Percentiles rank a stretch among this genome's conserved stretches.
phyloP scores from a whole-genome alignment of 306 rosid genomes.

The Pyrus betulifolia region DNA sequence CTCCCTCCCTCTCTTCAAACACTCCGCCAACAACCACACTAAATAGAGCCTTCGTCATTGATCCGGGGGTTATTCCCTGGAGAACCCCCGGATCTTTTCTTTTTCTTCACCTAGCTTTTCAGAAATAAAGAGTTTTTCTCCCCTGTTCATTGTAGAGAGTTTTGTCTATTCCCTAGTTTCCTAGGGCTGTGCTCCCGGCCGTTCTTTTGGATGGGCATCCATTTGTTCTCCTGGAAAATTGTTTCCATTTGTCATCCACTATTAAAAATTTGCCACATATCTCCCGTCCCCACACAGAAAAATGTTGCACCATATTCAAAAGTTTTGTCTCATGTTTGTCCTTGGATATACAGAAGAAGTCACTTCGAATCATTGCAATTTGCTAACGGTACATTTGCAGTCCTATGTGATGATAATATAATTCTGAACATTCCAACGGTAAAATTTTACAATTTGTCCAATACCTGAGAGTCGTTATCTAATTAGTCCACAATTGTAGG shows the following conservation, averaged over 20 bases:
- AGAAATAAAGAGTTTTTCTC: background rate
- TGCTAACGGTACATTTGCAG: slow-evolving; percentile 12
- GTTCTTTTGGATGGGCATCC: background rate
- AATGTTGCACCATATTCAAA: background rate
- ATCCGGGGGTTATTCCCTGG: no score
- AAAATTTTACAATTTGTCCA: background rate
- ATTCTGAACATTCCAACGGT: slow-evolving; percentile 6
- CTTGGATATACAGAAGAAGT: background rate
- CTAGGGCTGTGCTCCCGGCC: no score
- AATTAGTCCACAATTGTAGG: background rate
- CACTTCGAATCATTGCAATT: slow-evolving; percentile 2
- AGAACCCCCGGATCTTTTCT: background rate
- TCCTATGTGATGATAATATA: background rate
- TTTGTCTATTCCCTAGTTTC: no score
- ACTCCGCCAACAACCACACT: no score
- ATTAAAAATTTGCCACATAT: background rate
- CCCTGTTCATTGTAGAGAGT: background rate
- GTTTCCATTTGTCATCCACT: background rate
- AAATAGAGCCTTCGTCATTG: no score
- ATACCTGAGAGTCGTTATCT: background rate
- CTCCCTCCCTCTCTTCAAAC: no score
- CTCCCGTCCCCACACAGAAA: background rate
- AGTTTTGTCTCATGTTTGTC: slow-evolving; percentile 4
- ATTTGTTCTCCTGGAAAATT: background rate
- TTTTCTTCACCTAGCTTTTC: background rate